Evolutionary conservation across 768 basidiomycete species (phyloP), one percentile per base, ranked within the genome.

Genomic region (Rhizopogon salebrosus): DNA sequence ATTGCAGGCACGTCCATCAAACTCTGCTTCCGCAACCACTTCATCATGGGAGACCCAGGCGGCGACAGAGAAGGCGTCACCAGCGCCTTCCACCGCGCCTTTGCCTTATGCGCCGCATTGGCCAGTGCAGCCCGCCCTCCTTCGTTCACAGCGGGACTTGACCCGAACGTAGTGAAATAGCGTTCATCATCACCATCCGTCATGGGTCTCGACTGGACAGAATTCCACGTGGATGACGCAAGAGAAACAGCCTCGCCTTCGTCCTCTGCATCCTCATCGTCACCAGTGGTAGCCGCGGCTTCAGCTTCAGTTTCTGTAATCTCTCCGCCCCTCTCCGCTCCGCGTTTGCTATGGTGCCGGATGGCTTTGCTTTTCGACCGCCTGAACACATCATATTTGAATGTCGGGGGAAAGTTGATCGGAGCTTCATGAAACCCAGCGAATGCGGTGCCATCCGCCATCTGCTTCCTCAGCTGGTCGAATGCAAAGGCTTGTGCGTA

Each of bases 321-420:
- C 38, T 57, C 55, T 13, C 38, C 49, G 29, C 62, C 69, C 41
- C 68, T 68, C 6, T 76, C 76, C 6, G 63, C 57, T 41, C 70
- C 64, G 57, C 70, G 71, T 57, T 63, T 69, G 42, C 69, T 68
- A n/a, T 68, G 66, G 54, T 60, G 62, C 50, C 69, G 74, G 11
- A 34, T 34, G 13, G 31, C 31, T 35, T 63, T 69, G 24, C 73
- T 72, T 62, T 75, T 78, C 46, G 73, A 61, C 55, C 74, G 76
- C 66, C 82, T 86, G 18, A 77, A 64, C 6, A 95, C 87, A 59
- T 95, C 87, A 62, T 92, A 93, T 62, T 97, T 97, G 79, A 95
- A 98, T 0, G 95, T 97, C 0, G 94, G 94, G 4, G 92, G 83
- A 57, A 98, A 98, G 60, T 85, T 65, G 54, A 97, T 97, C 0